Conservation (phyloP, 257 asterid genomes). For the Solanum infundibuliforme region DNA sequence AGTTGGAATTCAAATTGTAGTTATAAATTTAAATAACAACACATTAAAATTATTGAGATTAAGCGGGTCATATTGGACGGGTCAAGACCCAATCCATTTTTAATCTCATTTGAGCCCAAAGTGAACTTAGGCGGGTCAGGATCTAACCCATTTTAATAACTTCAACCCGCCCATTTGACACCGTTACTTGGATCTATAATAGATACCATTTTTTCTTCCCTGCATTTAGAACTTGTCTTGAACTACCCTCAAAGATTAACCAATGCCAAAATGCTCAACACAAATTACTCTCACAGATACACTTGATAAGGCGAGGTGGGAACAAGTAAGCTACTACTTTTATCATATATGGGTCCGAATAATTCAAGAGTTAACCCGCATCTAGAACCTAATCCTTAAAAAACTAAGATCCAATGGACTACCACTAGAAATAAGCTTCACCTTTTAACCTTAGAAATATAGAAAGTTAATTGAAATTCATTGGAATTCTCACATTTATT, state of each 20-base stretch:
- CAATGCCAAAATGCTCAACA: neutral
- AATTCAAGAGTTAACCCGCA: neutral
- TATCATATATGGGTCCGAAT: fast-evolving
- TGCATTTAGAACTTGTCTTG: neutral
- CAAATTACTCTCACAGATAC: fast-evolving
- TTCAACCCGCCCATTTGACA: no score
- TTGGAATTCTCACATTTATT: no score
- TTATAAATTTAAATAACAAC: no score
- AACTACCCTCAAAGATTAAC: neutral
- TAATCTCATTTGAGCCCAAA: no score
- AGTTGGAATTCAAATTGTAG: no score
- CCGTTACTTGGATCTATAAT: neutral
- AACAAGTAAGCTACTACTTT: neutral
- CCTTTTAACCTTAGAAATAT: neutral
- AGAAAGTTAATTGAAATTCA: no score
- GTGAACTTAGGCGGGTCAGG: no score
- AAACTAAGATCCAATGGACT: neutral
- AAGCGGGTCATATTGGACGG: no score
- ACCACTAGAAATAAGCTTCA: neutral
- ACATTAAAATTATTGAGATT: no score
- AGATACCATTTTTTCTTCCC: no score
- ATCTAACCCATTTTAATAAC: no score
- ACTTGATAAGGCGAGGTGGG: neutral
- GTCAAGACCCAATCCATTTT: no score
- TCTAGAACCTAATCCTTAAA: neutral